A percentile compares a stretch with the other conserved stretches of the same genome.
These are phyloP conservation scores for Penicillium sumatraense DNA, from an alignment of 2,329 filamentous ascomycete genomes.

Conservation along the genomic window DNA sequence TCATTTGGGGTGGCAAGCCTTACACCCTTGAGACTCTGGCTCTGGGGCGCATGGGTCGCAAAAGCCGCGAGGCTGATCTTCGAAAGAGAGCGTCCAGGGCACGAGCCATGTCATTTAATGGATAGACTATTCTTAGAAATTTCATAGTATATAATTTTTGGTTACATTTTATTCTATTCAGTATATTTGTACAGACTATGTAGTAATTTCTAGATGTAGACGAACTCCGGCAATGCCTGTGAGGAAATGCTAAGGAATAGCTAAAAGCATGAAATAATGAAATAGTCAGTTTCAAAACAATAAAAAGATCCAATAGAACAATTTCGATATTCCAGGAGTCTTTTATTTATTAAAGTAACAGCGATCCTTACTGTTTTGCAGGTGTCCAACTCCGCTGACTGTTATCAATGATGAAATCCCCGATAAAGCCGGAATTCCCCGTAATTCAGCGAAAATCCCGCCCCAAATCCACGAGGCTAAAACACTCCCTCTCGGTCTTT, in stretches of 20 bases:
- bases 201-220: no score
- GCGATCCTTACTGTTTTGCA: no score
- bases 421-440: constrained; percentile 17
- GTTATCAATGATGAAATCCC: constrained; percentile 3
- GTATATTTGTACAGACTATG: no score
- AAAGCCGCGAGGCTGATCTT: constrained; percentile 38
- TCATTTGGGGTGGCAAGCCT: constrained; percentile 40
- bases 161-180: neutral
- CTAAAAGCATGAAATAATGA: no score
- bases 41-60: constrained; percentile 41
- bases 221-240: no score
- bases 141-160: neutral
- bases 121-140: constrained; percentile 9
- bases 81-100: constrained; percentile 23
- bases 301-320: no score
- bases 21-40: constrained; percentile 46
- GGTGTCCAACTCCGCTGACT: no score
- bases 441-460: constrained; percentile 12
- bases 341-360: no score
- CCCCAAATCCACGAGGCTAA: neutral
- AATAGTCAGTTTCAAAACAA: no score
- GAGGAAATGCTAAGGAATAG: no score
- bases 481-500: neutral
- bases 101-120: constrained; percentile 25
- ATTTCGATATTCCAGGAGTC: no score